phyloP scores from a whole-genome alignment of 1,139 yeast genomes.

The Zygosaccharomyces pseudobailii region DNA sequence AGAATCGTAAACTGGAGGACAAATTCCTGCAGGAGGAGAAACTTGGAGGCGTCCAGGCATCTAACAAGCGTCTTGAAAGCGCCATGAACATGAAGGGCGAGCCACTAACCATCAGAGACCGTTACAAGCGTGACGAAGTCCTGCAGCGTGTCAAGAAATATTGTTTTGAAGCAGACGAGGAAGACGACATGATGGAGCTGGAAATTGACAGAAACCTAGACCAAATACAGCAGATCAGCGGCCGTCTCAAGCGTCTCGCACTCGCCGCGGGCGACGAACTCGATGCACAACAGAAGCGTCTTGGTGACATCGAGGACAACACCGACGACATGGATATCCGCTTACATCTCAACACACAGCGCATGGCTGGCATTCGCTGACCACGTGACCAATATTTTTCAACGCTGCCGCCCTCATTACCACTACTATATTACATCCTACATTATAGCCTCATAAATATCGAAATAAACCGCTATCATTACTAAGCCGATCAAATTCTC shows the following conservation, averaged over 20 bases:
- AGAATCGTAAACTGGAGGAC: conserved; percentile 61
- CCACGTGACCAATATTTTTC: neutral
- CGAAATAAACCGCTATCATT: neutral
- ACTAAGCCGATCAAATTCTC: too few relatives aligned
- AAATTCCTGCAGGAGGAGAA: conserved; percentile 43
- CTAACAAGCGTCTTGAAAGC: conserved; percentile 48
- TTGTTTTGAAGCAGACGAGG: conserved; percentile 56
- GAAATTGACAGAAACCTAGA: conserved; percentile 54
- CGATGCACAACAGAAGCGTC: conserved; percentile 47
- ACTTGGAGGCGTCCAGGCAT: conserved; percentile 40
- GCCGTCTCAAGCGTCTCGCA: conserved; percentile 49
- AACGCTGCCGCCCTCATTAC: too few relatives aligned
- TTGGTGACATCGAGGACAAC: conserved; percentile 48
- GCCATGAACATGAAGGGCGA: conserved; percentile 33
- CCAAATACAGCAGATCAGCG: conserved; percentile 44
- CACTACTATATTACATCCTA: too few relatives aligned
- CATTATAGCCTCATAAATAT: too few relatives aligned
- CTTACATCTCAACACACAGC: conserved; percentile 45
- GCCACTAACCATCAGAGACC: conserved; percentile 33
- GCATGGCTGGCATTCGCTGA: conserved; percentile 33
- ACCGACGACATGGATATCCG: conserved; percentile 51
- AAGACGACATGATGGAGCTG: conserved; percentile 56
- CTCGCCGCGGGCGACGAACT: conserved; percentile 51
- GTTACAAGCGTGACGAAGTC: conserved; percentile 36
- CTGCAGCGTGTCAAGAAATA: conserved; percentile 41